phyloP scores from a whole-genome alignment of 306 rosid species.

The Boehmeria nivea region DNA sequence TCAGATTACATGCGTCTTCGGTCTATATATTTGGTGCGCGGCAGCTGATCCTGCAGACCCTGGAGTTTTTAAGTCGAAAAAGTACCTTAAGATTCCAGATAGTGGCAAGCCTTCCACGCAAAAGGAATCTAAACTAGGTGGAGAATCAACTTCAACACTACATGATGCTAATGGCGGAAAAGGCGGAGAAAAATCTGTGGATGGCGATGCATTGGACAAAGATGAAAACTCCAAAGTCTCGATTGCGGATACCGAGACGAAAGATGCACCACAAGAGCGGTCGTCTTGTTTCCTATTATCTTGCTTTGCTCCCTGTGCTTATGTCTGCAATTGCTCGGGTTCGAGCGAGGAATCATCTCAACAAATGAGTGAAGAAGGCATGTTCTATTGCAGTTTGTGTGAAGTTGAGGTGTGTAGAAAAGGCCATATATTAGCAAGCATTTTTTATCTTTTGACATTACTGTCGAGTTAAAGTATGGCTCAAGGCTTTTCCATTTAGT shows the following conservation, averaged over 20 bases:
- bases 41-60: conserved; percentile 97
- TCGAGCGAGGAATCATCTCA: conserved; percentile 60
- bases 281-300: conserved; percentile 47
- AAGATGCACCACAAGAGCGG: conserved; percentile 27
- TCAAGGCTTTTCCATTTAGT: too few relatives aligned
- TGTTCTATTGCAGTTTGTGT: conserved; percentile 96
- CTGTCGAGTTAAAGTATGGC: conserved; percentile 9
- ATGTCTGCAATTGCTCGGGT: conserved; percentile 43
- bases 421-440: too few relatives aligned
- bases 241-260: conserved; percentile 29
- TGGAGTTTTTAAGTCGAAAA: conserved; percentile 91
- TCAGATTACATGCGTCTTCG: conserved; percentile 81
- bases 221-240: conserved; percentile 46
- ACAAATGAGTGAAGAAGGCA: conserved; percentile 85
- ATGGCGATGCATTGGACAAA: conserved; percentile 36
- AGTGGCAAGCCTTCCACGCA: conserved; percentile 39
- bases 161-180: conserved; percentile 49
- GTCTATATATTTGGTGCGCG: conserved; percentile 95
- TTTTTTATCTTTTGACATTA: conserved; percentile 4
- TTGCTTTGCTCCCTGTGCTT: conserved; percentile 67
- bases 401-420: conserved; percentile 99
- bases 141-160: conserved; percentile 56
- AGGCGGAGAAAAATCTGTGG: conserved; percentile 56
- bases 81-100: conserved; percentile 59
- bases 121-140: conserved; percentile 59